Base-by-base conservation (phyloP, 1,284 basidiomycete species). In the Cystobasidium pallidum region DNA sequence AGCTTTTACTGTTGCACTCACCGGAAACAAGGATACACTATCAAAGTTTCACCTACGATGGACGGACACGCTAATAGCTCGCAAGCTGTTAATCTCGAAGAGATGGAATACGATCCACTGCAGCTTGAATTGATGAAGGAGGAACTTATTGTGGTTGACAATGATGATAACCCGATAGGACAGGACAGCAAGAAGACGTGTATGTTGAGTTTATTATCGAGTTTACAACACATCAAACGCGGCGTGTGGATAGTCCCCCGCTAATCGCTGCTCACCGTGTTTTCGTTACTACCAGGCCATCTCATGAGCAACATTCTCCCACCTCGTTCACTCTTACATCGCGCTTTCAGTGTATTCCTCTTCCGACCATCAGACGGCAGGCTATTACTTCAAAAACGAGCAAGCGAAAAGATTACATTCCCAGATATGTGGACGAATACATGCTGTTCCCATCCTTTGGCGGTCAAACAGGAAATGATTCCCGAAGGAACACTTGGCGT, bases 391-490 rank as follows among this genome's bases (percentile, higher is more conserved):
- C 96, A 99, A 82, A 91, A 93, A 80, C 87, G 96, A 54, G 96
- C 96, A 11, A 85, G 88, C 30, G 94, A 98, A 84, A 99, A 99
- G 85, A 99, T 99, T 80, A 99, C 96, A 1, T 99, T 99, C 84
- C 96, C 96, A 1, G 88, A 92, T 80, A 94, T 98, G 92, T 99
- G 96, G 96, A 99, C 96, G 49, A 99, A 99, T 83, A 99, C 96
- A 2, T 99, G 96, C 82, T 99, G 96, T 84, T 96, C 92, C 36
- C 96, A 99, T 96, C 96, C 96, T 19, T 84, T 99, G 67, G 83
- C 83, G 52, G 84, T 84, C 76, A 81, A 81, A 75, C 88, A 91
- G 76, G 96, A 99, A 83, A 91, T 94, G 71, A 80, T 82, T 43
- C 80, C 80, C 57, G 81, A 85, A 78, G 86, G 88, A 43, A 91